A percentile compares a stretch with the other conserved stretches of the same genome.
These are phyloP conservation scores for Diaporthe vaccinii DNA, from an alignment of 2,329 filamentous ascomycete species.

Conservation along the genomic window DNA sequence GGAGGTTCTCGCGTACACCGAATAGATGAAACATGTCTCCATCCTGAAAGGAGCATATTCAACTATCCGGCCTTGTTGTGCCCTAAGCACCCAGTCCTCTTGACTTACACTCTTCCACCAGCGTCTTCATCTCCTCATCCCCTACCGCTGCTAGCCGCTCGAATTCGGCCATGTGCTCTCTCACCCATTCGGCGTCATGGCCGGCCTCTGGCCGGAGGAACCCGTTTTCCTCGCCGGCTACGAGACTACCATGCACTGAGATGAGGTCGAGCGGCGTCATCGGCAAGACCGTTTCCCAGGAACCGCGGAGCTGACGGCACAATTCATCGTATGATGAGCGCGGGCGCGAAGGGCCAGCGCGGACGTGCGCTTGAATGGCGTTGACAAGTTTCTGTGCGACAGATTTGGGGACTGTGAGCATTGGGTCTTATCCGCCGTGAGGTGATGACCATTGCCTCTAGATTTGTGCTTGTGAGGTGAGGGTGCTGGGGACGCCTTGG, in stretches of 20 bases:
- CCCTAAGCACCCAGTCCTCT: slow-evolving; percentile 7
- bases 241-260: slow-evolving; percentile 6
- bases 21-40: not conserved
- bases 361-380: slow-evolving; percentile 19
- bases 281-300: slow-evolving; percentile 10
- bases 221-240: slow-evolving; percentile 8
- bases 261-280: not conserved
- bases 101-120: slow-evolving; percentile 5
- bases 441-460: too few species aligned
- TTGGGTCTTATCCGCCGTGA: not conserved
- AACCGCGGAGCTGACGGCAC: not conserved
- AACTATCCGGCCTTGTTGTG: too few species aligned
- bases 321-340: slow-evolving; percentile 23
- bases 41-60: not conserved
- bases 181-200: slow-evolving; percentile 25
- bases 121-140: slow-evolving; percentile 6
- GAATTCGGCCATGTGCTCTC: slow-evolving; percentile 17
- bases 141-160: slow-evolving; percentile 12
- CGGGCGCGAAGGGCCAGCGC: slow-evolving; percentile 5
- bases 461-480: not conserved
- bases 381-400: slow-evolving; percentile 1
- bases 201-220: slow-evolving; percentile 21
- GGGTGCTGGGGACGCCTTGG: not conserved
- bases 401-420: not conserved
- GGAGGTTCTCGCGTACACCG: too few species aligned